A percentile compares a stretch with the other conserved stretches of the same genome.
Conservation (phyloP, 2,329 filamentous ascomycete genomes). For the Cercospora brassicicola region DNA sequence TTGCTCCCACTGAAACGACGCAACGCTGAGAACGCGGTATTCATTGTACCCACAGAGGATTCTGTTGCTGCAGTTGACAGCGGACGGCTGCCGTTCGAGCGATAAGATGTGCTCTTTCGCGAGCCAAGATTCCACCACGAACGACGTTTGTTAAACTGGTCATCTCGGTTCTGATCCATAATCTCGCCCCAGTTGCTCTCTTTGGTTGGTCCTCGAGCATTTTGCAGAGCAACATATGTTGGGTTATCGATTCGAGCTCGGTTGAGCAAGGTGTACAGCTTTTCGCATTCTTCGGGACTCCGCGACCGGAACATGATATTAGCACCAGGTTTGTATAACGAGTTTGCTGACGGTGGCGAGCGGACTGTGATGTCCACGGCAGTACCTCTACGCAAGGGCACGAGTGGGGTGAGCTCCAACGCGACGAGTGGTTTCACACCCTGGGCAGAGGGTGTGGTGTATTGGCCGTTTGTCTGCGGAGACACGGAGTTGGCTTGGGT, state of each 20-base stretch:
- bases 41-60: slow-evolving; percentile 72
- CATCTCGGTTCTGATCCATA: slow-evolving; percentile 43
- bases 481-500: slow-evolving; percentile 49
- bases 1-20: slow-evolving; percentile 69
- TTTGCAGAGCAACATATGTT: slow-evolving; percentile 76
- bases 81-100: slow-evolving; percentile 56
- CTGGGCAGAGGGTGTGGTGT: slow-evolving; percentile 41
- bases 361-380: slow-evolving; percentile 91
- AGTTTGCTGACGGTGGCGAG: slow-evolving; percentile 74
- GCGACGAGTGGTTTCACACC: slow-evolving; percentile 59
- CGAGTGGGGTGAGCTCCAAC: slow-evolving; percentile 85
- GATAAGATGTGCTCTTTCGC: slow-evolving; percentile 55
- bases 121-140: slow-evolving; percentile 58
- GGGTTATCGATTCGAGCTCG: slow-evolving; percentile 87
- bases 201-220: slow-evolving; percentile 63
- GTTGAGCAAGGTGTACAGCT: slow-evolving; percentile 83
- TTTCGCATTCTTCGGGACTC: slow-evolving; percentile 73
- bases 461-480: slow-evolving; percentile 43
- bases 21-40: slow-evolving; percentile 75
- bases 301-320: slow-evolving; percentile 90
- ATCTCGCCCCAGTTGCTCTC: slow-evolving; percentile 51
- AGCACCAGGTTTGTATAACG: slow-evolving; percentile 65
- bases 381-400: slow-evolving; percentile 85
- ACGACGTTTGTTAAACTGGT: slow-evolving; percentile 27
- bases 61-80: slow-evolving; percentile 64